Conservation (phyloP, 768 basidiomycete genomes). For the Termitomyces sp. region DNA sequence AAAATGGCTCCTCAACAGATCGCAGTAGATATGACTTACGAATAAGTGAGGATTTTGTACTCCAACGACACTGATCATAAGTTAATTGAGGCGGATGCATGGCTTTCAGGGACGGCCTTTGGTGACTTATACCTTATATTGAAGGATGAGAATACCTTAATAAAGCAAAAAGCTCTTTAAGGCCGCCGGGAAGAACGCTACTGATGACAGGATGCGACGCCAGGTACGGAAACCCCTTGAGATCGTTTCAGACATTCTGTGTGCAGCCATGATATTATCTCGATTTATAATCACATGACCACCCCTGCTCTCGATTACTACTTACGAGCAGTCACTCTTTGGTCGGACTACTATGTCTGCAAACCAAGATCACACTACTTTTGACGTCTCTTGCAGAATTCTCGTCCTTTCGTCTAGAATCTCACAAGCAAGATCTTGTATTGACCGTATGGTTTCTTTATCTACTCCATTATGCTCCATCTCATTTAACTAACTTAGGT, state of each 20-base stretch:
- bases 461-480: background rate
- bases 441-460: constrained; percentile 14
- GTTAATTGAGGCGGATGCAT: constrained; percentile 22
- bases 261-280: too few species aligned
- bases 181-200: too few species aligned
- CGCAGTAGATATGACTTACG: constrained; percentile 33
- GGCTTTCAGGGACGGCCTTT: too few species aligned
- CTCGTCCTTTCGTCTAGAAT: constrained; percentile 24
- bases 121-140: too few species aligned
- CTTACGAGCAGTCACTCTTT: background rate
- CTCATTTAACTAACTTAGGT: constrained; percentile 2
- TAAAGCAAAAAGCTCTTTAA: too few species aligned
- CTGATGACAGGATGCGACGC: too few species aligned
- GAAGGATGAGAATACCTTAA: too few species aligned
- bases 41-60: constrained; percentile 37
- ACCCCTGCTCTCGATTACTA: too few species aligned
- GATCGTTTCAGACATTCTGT: too few species aligned
- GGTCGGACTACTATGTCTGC: constrained; percentile 1
- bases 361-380: constrained; percentile 1
- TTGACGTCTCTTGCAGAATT: constrained; percentile 26
- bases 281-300: background rate
- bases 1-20: constrained; percentile 24
- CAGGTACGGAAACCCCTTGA: too few species aligned
- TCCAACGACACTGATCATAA: constrained; percentile 23
- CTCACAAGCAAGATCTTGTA: constrained; percentile 18